Evolutionary conservation across 306 rosid genomes (phyloP).

Genomic region (Vigna radiata): DNA sequence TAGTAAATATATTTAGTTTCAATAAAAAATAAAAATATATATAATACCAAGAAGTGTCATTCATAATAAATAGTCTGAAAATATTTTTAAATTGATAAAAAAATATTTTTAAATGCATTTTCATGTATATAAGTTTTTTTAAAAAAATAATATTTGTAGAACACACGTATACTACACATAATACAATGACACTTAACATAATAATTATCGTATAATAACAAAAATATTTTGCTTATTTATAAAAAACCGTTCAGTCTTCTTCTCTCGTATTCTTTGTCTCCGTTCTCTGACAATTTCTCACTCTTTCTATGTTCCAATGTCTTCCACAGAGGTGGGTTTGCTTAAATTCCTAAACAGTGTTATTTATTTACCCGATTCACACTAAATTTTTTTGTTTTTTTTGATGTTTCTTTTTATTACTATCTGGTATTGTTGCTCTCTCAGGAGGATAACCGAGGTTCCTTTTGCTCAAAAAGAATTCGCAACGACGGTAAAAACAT

Average conservation of each 20-base stretch:
- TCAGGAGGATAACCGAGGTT: not conserved
- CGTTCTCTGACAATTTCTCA: not conserved
- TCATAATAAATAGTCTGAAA: too few relatives aligned
- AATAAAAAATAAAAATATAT: too few relatives aligned
- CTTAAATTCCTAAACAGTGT: not conserved
- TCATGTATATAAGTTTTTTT: too few relatives aligned
- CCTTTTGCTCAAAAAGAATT: not conserved
- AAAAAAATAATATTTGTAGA: too few relatives aligned
- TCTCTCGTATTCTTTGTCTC: not conserved
- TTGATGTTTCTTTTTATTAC: not conserved
- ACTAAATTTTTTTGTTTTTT: not conserved
- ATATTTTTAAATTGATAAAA: too few relatives aligned
- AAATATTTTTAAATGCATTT: too few relatives aligned
- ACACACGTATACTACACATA: too few relatives aligned
- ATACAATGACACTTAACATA: too few relatives aligned
- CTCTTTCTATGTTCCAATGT: not conserved
- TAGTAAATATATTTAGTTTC: too few relatives aligned
- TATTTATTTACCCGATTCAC: not conserved
- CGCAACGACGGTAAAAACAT: slow-evolving; percentile 10
- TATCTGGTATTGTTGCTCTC: not conserved
- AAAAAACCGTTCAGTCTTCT: not conserved
- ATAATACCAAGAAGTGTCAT: too few relatives aligned
- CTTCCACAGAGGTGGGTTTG: not conserved
- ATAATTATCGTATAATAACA: too few relatives aligned
- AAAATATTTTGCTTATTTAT: not conserved